Percentiles rank a stretch among this genome's conserved stretches.
These are phyloP conservation scores for Parachaetomium inaequale DNA, from an alignment of 495 filamentous ascomycete species.

Conservation along the genomic window DNA sequence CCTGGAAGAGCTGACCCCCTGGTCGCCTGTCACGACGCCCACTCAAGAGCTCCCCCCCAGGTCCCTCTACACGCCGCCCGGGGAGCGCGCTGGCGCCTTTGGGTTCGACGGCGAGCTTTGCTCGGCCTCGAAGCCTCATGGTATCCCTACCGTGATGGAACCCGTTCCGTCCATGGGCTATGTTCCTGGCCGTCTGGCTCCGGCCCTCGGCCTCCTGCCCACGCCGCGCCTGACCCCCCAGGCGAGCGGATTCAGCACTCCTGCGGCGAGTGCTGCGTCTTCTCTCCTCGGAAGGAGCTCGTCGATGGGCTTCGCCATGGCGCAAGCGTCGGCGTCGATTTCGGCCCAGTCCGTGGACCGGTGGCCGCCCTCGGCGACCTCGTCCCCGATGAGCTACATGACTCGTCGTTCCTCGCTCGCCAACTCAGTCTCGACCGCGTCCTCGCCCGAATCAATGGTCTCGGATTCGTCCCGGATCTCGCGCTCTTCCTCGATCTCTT, in stretches of 20 bases:
- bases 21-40: conserved; percentile 26
- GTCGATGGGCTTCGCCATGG: conserved; percentile 78
- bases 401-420: conserved; percentile 72
- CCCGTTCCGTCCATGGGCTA: conserved; percentile 54
- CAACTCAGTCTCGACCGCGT: conserved; percentile 69
- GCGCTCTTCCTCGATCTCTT: conserved; percentile 70
- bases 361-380: conserved; percentile 57
- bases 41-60: conserved; percentile 35
- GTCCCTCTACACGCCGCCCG: conserved; percentile 33
- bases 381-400: conserved; percentile 54
- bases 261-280: conserved; percentile 77
- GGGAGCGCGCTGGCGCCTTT: conserved; percentile 30
- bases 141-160: conserved; percentile 58
- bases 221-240: conserved; percentile 83
- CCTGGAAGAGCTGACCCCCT: conserved; percentile 47
- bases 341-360: conserved; percentile 53
- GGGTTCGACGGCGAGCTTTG: conserved; percentile 42
- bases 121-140: conserved; percentile 42
- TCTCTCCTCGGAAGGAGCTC: conserved; percentile 50
- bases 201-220: conserved; percentile 62
- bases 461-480: conserved; percentile 76
- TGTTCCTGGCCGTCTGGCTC: conserved; percentile 46
- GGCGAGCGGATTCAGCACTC: conserved; percentile 69
- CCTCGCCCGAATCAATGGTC: conserved; percentile 88
- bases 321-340: conserved; percentile 62